phyloP scores from a whole-genome alignment of 2,329 filamentous ascomycete species.

The Ceratocystis lukuohia region DNA sequence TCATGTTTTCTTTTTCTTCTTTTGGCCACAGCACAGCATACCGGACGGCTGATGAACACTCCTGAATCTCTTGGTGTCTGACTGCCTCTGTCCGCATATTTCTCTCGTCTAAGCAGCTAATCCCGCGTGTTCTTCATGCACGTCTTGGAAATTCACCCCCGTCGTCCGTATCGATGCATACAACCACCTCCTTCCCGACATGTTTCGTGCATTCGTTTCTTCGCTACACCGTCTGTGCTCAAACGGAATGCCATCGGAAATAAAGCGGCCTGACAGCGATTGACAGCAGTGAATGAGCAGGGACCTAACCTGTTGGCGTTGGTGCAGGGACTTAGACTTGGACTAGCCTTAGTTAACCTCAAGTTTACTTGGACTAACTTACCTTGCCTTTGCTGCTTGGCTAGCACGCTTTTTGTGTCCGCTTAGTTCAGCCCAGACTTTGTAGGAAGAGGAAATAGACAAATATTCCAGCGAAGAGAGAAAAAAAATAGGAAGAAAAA shows the following conservation, averaged over 20 bases:
- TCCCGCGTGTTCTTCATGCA: background rate
- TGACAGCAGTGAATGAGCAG: background rate
- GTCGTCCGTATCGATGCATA: too few species aligned
- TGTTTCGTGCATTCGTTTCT: background rate
- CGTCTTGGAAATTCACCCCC: too few species aligned
- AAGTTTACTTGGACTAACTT: background rate
- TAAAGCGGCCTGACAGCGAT: background rate
- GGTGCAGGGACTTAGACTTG: background rate
- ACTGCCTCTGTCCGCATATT: background rate
- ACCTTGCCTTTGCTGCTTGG: background rate
- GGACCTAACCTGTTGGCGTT: background rate
- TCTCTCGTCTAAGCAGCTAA: background rate
- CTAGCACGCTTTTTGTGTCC: background rate
- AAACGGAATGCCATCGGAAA: slow-evolving; percentile 2
- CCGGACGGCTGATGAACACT: background rate
- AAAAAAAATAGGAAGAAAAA: background rate
- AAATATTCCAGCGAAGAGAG: background rate
- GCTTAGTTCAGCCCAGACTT: slow-evolving; percentile 4
- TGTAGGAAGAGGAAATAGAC: background rate
- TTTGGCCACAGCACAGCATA: too few species aligned
- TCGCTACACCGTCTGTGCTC: background rate
- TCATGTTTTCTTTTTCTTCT: background rate
- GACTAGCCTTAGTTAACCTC: background rate
- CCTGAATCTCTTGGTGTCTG: background rate
- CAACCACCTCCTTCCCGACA: too few species aligned